phyloP scores from a whole-genome alignment of 2,329 filamentous ascomycete species.

The Chrysoporthe austroafricana region DNA sequence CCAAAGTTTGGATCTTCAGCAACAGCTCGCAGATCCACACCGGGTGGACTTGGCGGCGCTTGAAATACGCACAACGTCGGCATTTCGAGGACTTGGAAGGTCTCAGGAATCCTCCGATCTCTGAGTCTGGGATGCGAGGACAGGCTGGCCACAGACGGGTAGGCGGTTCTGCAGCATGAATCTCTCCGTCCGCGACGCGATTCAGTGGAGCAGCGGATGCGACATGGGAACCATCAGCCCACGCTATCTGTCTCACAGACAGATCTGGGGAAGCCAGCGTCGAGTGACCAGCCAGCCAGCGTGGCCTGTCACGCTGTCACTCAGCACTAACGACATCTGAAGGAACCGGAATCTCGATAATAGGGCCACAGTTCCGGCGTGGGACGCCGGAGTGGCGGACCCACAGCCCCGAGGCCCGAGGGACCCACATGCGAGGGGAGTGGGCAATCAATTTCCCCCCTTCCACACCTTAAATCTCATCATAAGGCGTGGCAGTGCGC shows the following conservation, averaged over 20 bases:
- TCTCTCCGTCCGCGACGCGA: background rate
- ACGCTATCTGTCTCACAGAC: background rate
- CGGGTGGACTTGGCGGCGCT: background rate
- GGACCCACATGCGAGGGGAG: background rate
- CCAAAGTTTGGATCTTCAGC: background rate
- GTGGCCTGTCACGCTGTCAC: background rate
- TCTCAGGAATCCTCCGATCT: background rate
- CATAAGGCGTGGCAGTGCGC: background rate
- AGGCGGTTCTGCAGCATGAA: background rate
- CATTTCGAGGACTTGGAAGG: background rate
- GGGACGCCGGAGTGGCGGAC: background rate
- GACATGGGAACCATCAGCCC: background rate
- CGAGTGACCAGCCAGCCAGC: background rate
- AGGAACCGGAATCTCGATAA: background rate
- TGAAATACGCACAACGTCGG: background rate
- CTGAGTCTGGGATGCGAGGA: background rate
- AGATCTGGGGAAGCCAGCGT: background rate
- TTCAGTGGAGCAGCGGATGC: background rate
- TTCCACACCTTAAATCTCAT: background rate
- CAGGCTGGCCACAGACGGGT: background rate
- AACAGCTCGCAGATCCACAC: background rate
- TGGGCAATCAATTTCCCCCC: background rate
- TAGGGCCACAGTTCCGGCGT: background rate
- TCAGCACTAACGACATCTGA: background rate
- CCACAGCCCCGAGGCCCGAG: constrained; percentile 1